These are phyloP conservation scores for Pseudomicrostroma phylloplanum DNA, from an alignment of 1,284 basidiomycete genomes.

Conservation along the genomic window DNA sequence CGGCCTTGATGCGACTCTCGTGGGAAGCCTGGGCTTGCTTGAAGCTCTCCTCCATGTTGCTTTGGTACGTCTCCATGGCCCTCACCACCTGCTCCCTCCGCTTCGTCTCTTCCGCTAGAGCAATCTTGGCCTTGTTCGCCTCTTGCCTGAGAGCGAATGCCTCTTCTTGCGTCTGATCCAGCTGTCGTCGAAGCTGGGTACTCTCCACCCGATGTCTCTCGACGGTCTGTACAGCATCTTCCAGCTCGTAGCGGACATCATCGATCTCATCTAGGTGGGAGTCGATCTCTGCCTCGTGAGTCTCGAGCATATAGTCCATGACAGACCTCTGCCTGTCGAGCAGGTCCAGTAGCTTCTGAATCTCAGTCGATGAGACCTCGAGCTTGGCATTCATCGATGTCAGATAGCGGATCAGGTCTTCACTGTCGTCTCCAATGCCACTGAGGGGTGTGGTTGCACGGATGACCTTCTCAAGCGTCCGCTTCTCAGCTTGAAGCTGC, in stretches of 20 bases:
- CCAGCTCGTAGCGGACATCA: slow-evolving; percentile 23
- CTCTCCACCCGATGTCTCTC: slow-evolving; percentile 17
- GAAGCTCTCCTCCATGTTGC: slow-evolving; percentile 7
- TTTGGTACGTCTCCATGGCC: slow-evolving; percentile 22
- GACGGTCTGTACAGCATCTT: slow-evolving; percentile 13
- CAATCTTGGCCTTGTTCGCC: slow-evolving; percentile 16
- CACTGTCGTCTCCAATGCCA: slow-evolving; percentile 23
- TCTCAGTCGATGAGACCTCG: slow-evolving; percentile 27
- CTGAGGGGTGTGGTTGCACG: slow-evolving; percentile 36
- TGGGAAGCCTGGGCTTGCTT: not conserved
- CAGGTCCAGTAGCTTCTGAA: slow-evolving; percentile 35
- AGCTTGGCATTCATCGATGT: slow-evolving; percentile 27
- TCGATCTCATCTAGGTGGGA: slow-evolving; percentile 31
- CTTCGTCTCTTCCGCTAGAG: slow-evolving; percentile 21
- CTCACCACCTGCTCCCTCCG: slow-evolving; percentile 25
- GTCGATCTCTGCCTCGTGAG: slow-evolving; percentile 33
- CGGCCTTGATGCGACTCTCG: slow-evolving; percentile 5
- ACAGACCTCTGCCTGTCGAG: slow-evolving; percentile 39
- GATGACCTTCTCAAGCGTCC: slow-evolving; percentile 32
- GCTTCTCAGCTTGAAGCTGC: slow-evolving; percentile 39
- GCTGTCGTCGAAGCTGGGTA: slow-evolving; percentile 21
- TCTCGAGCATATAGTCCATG: slow-evolving; percentile 43
- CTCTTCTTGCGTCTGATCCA: slow-evolving; percentile 23
- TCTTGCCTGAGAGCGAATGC: slow-evolving; percentile 25
- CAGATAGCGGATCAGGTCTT: slow-evolving; percentile 27